Conservation (phyloP, 352 stramenopile species). For the Globisporangium radiosum region DNA sequence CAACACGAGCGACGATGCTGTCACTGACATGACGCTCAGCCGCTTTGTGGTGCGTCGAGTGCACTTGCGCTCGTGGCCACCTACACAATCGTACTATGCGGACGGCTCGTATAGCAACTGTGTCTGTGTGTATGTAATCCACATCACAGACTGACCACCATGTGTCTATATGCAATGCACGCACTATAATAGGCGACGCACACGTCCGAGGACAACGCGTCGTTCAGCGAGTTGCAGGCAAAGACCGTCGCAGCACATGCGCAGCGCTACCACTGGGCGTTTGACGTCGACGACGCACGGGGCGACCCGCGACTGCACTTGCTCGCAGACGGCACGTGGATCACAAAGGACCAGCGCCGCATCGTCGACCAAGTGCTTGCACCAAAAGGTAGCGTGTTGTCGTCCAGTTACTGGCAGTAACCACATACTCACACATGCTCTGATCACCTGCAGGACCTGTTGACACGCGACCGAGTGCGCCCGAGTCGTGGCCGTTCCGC, state of each 20-base stretch:
- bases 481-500: slow-evolving; percentile 70
- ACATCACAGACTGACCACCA: not conserved
- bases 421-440: no score
- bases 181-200: slow-evolving; percentile 40
- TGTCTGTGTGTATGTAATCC: no score
- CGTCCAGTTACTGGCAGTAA: not conserved
- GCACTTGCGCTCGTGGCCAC: not conserved
- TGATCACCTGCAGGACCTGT: slow-evolving; percentile 24
- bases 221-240: slow-evolving; percentile 71
- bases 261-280: slow-evolving; percentile 74
- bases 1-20: not conserved
- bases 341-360: slow-evolving; percentile 52
- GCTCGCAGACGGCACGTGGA: slow-evolving; percentile 63
- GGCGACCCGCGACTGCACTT: slow-evolving; percentile 67
- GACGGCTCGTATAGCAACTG: no score
- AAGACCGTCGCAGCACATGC: slow-evolving; percentile 64
- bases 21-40: slow-evolving; percentile 46
- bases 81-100: not conserved
- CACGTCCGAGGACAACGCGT: slow-evolving; percentile 82
- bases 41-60: slow-evolving; percentile 49
- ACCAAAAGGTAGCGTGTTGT: slow-evolving; percentile 33
- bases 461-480: slow-evolving; percentile 54
- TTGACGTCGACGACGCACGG: slow-evolving; percentile 37
- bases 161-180: not conserved
- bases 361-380: slow-evolving; percentile 54